Conservation (phyloP, 805 yeast genomes). For the Yamadazyma endophytica region DNA sequence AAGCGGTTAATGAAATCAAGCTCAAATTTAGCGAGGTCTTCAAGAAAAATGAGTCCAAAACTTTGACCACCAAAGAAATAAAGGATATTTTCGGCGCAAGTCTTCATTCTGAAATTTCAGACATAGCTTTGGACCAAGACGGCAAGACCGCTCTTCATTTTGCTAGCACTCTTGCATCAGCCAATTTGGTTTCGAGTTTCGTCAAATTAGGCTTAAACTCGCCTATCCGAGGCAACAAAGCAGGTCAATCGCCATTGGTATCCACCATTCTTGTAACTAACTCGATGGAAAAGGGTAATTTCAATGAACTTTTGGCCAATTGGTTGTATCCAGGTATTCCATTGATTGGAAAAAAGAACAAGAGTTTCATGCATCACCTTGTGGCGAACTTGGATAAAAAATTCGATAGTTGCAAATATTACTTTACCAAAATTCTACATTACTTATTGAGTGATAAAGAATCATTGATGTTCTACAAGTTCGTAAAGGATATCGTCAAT, state of each 20-base stretch:
- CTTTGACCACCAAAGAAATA: constrained; percentile 18
- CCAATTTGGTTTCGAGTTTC: constrained; percentile 29
- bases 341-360: constrained; percentile 54
- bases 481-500: constrained; percentile 23
- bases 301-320: constrained; percentile 59
- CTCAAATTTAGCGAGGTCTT: constrained; percentile 30
- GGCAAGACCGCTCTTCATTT: constrained; percentile 43
- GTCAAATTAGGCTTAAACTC: constrained; percentile 31
- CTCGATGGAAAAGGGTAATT: constrained; percentile 73
- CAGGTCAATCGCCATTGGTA: constrained; percentile 43
- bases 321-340: constrained; percentile 60
- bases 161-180: constrained; percentile 38
- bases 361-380: constrained; percentile 85
- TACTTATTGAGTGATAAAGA: constrained; percentile 22
- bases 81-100: constrained; percentile 20
- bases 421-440: constrained; percentile 29
- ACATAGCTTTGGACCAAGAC: constrained; percentile 34
- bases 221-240: constrained; percentile 35
- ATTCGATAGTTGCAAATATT: constrained; percentile 31
- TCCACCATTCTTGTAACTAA: constrained; percentile 83
- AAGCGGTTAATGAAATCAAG: constrained; percentile 29
- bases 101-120: constrained; percentile 14
- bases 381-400: constrained; percentile 21
- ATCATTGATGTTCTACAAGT: constrained; percentile 15
- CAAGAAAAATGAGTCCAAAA: constrained; percentile 22